Conservation (phyloP, 2,329 filamentous ascomycete species). For the Stachybotrys chlorohalonatus region DNA sequence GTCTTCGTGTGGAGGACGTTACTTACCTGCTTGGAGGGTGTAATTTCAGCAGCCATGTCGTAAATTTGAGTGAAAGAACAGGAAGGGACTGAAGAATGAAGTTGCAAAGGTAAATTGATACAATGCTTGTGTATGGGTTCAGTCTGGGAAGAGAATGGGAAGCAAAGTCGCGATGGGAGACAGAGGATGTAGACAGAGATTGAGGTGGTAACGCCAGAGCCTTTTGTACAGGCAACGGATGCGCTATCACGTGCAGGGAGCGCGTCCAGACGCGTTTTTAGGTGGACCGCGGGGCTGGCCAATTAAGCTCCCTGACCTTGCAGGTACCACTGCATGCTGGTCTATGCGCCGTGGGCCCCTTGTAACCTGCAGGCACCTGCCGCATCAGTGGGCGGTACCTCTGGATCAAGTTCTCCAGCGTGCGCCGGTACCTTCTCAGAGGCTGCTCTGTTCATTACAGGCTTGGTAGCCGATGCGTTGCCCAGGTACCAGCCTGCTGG, state of each 20-base stretch:
- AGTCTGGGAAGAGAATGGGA: constrained; percentile 6
- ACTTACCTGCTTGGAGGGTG: constrained; percentile 49
- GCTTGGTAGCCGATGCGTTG: not conserved
- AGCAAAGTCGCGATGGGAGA: constrained; percentile 19
- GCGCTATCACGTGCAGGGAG: constrained; percentile 27
- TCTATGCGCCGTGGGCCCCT: not conserved
- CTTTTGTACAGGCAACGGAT: constrained; percentile 27
- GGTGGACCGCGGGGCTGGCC: constrained; percentile 10
- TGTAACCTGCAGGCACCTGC: not conserved
- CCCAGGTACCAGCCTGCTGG: not conserved
- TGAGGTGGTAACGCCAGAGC: constrained; percentile 19
- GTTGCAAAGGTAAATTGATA: constrained; percentile 6
- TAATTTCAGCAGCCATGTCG: constrained; percentile 68
- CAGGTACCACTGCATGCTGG: constrained; percentile 4
- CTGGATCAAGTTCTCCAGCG: too few relatives aligned
- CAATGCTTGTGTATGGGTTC: constrained; percentile 10
- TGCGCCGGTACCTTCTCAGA: too few relatives aligned
- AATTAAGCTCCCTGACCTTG: constrained; percentile 10
- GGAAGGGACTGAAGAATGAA: constrained; percentile 4
- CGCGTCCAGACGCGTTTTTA: constrained; percentile 23
- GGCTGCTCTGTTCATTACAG: too few relatives aligned
- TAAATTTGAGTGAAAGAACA: constrained; percentile 4
- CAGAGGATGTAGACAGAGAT: constrained; percentile 8
- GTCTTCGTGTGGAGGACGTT: constrained; percentile 11
- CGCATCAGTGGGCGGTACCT: too few relatives aligned